Base-by-base conservation (phyloP, 2,329 filamentous ascomycete genomes). In the Colletotrichum agaves region DNA sequence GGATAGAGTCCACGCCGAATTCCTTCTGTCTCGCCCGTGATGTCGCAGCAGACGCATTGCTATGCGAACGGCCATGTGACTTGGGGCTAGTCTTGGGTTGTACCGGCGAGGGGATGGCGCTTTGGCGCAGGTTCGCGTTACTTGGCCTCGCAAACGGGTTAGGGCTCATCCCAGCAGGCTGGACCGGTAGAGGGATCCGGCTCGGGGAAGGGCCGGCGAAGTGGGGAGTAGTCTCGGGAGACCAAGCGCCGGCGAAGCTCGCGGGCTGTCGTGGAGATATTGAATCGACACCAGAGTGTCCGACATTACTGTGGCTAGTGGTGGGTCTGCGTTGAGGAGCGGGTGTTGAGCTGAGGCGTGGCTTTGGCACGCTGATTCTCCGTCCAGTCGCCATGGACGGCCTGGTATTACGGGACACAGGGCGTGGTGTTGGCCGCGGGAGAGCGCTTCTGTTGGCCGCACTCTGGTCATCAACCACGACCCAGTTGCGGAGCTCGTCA, bases 401-500 rank as follows among this genome's bases (percentile, higher is more conserved):
- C 52, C 72, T 67, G 21, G 61, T 69, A 68, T 72, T 69, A 62
- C 72, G 23, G 59, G 73, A 56, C 69, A 72, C 23, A 31, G 58
- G 46, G 59, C 70, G 57, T 27, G 63, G 41, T 11, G 52, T 37
- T 21, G 67, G 61, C 67, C 62, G 53, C 5, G 66, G 59, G 12
- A 67, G 43, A 2, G 63, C 39, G n/a, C 63, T 35, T 8, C 46
- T 39, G 27, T 61, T 37, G 31, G 56, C 46, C 3, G 31, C 59
- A 2, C 55, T 27, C 41, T 70, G 70, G 49, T 84, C 84, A 62
- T 81, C 81, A 27, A 94, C 88, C 70, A 94, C 83, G 31, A 94
- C 90, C 91, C 91, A 94, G 78, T 89, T 92, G 33, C 86, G 83
- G 5, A 92, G 80, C 47, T 90, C 87, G 69, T 88, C 85, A 15